Conservation (phyloP, 2,329 filamentous ascomycete species). For the Aspergillus brasiliensis region DNA sequence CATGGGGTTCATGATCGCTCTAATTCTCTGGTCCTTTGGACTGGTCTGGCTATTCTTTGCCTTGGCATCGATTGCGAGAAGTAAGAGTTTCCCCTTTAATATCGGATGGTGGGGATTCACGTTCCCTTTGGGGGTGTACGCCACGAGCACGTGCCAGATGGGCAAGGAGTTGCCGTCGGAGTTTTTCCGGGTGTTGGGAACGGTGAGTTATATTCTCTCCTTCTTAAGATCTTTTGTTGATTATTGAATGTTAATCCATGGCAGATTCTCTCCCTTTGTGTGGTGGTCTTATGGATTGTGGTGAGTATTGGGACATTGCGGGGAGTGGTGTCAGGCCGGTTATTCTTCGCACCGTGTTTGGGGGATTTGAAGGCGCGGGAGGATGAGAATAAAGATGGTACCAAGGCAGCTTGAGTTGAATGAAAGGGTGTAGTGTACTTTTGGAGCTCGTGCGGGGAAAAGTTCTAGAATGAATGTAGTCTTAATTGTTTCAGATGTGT, state of each 20-base stretch:
- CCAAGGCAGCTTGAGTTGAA: conserved; percentile 21
- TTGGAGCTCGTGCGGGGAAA: neutral
- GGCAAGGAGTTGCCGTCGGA: conserved; percentile 55
- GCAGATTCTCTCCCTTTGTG: conserved; percentile 53
- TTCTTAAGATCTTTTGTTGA: neutral
- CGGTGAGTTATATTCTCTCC: conserved; percentile 37
- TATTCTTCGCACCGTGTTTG: conserved; percentile 60
- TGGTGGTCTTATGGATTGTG: conserved; percentile 59
- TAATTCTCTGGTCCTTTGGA: conserved; percentile 45
- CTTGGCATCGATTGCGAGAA: conserved; percentile 35
- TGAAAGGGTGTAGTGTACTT: neutral
- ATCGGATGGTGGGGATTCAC: conserved; percentile 66
- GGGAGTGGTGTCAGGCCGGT: conserved; percentile 50
- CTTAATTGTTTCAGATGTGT: no score
- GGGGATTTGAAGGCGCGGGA: conserved; percentile 33
- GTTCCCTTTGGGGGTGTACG: conserved; percentile 61
- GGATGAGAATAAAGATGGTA: conserved; percentile 18
- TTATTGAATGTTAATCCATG: neutral
- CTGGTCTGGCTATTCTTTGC: conserved; percentile 46
- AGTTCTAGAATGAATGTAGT: neutral
- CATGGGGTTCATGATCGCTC: conserved; percentile 38
- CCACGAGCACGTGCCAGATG: conserved; percentile 46
- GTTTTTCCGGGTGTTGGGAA: conserved; percentile 61
- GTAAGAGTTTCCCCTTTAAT: conserved; percentile 58
- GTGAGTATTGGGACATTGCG: conserved; percentile 54